A percentile compares a stretch with the other conserved stretches of the same genome.
These are phyloP conservation scores for Hypoxylon sp. DNA, from an alignment of 2,329 filamentous ascomycete genomes.

Conservation along the genomic window DNA sequence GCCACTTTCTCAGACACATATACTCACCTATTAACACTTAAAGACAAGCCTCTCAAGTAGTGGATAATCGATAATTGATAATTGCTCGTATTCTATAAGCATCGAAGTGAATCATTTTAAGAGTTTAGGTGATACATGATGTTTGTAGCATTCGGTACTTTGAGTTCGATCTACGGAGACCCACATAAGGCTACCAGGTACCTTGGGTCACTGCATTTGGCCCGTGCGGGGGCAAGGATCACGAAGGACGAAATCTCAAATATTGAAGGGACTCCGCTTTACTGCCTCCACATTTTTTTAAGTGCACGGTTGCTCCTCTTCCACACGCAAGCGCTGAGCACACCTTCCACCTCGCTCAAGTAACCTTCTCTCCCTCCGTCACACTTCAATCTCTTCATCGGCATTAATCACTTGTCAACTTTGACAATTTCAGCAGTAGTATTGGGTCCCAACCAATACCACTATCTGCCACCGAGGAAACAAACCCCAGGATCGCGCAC, in stretches of 20 bases:
- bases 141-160: constrained; percentile 5
- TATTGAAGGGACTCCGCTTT: constrained; percentile 15
- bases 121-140: neutral
- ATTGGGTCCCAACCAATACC: constrained; percentile 22
- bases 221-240: constrained; percentile 38
- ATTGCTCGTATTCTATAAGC: neutral
- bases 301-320: constrained; percentile 33
- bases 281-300: constrained; percentile 37
- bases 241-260: constrained; percentile 28
- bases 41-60: neutral
- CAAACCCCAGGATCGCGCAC: neutral
- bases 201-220: constrained; percentile 21
- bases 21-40: constrained; percentile 2
- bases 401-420: constrained; percentile 37
- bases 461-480: constrained; percentile 1
- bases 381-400: constrained; percentile 24
- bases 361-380: constrained; percentile 19
- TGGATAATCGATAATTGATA: constrained; percentile 21
- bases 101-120: constrained; percentile 3
- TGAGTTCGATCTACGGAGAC: constrained; percentile 15
- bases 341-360: constrained; percentile 6
- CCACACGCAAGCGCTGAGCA: constrained; percentile 8
- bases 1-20: neutral
- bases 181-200: constrained; percentile 14
- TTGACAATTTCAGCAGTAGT: constrained; percentile 28